Evolutionary conservation across 257 asterid species (phyloP), one percentile per base, ranked within the genome.

Genomic region (Lithospermum erythrorhizon): DNA sequence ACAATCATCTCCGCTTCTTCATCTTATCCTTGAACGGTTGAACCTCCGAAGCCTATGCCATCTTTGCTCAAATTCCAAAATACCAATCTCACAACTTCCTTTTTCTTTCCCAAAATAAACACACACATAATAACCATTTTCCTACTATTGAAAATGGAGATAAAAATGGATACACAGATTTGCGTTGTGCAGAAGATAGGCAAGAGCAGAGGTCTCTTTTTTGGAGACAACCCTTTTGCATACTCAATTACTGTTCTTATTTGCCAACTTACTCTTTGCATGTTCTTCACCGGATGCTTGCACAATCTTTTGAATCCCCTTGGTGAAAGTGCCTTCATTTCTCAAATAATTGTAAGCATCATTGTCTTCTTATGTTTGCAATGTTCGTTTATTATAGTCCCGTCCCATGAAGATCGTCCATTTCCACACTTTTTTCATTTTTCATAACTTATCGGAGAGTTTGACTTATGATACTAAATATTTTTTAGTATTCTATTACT

Each of bases 321-420:
- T 32, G 71, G 65, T 7, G 65, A 59, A 52, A 67, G 41, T 55
- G 49, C 65, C 32, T 67, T 59, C 27, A 27, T 67, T 54, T 61
- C 71, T 6, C 66, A 59, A 24, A 61, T 67, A 1, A 19, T 67
- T 16, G 71, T 67, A 67, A 35, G 66, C 19, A 21, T 10, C 49
- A 13, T 11, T 11, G 49, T 30, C 27, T 65, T 45, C 0, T 57
- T 3, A 3, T 24, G 4, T 27, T 27, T 7, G 7, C 0, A 3
- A 27, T 27, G 32, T 27, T 27, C 32, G 0, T 27, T 27, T 7
- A 0, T 27, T 27, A 7, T 27, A 25, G n/a, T 25, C 2, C 5
- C 2, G 29, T 25, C 29, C 29, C 6, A 27, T 6, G 32, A 1
- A 3, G 32, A 27, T 0, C 32, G n/a, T n/a, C n/a, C n/a, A n/a